phyloP scores from a whole-genome alignment of 176 grass and related monocot species.

The Lolium multiflorum region DNA sequence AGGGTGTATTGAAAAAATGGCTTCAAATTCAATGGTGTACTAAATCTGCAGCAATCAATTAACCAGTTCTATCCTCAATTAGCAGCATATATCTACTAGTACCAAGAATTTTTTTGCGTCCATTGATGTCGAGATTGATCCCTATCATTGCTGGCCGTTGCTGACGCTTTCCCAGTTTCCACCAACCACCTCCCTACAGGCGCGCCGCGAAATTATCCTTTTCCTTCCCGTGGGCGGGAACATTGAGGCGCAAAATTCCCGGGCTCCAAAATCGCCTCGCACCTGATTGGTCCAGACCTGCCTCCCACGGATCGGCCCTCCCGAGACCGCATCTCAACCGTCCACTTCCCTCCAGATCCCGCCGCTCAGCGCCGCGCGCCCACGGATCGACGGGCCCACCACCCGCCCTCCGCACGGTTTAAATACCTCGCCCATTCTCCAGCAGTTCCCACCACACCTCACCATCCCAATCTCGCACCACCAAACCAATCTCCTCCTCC shows the following conservation, averaged over 20 bases:
- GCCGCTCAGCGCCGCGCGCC: not conserved
- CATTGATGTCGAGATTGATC: not conserved
- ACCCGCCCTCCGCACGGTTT: not conserved
- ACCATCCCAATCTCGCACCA: not conserved
- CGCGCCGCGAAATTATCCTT: not conserved
- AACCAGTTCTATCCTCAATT: not conserved
- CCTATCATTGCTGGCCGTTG: not conserved
- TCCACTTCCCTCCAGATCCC: not conserved
- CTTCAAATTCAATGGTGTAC: not conserved
- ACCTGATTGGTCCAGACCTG: slow-evolving; percentile 35
- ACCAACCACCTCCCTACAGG: not conserved
- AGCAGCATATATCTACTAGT: not conserved
- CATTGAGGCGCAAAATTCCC: not conserved
- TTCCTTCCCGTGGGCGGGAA: slow-evolving; percentile 30
- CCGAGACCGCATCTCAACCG: not conserved
- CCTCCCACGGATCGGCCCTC: slow-evolving; percentile 43
- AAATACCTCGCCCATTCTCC: not conserved
- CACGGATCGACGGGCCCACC: slow-evolving; percentile 56
- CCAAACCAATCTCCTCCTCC: not conserved
- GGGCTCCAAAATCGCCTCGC: not conserved
- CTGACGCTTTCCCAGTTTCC: not conserved
- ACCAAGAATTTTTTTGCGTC: not conserved
- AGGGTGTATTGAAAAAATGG: not conserved
- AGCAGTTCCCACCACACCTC: not conserved
- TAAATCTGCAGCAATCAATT: not conserved